Evolutionary conservation across 306 rosid species (phyloP), one percentile per base, ranked within the genome.

Genomic region (Luffa acutangula): DNA sequence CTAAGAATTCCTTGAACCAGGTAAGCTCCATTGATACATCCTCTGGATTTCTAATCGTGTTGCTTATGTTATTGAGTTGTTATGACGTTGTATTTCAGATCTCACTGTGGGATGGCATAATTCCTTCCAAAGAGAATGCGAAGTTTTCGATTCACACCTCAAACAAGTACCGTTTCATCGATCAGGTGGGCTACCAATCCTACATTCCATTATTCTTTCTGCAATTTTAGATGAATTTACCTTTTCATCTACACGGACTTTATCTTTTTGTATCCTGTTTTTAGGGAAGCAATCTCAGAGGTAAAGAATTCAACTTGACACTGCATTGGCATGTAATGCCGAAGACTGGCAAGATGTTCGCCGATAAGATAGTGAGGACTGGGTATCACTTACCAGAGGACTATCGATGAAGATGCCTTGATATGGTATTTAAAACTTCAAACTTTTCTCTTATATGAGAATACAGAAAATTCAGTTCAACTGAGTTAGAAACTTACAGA

Each of bases 301-400:
- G 93, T 20, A 91, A 89, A 83, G 92, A 85, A 43, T 89, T 84
- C 81, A 91, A 89, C 86, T 72, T 91, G 84, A 88, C 92, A 49
- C 37, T 91, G 87, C 97, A 91, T 82, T 91, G 97, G 93, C 93
- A 91, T 83, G 87, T 87, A 43, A 89, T 91, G 93, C 97, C 97
- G 25, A 89, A 89, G 85, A 88, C 92, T 20, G 93, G 97, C 63
- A 91, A 89, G 87, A 89, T 91, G 92, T 85, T 66, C 53, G 92
- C 83, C 0, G 90, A 88, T 83, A 89, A 88, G 86, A 83, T 88
- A 76, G 92, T 88, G 74, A 78, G 89, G 80, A 71, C 89, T 6
- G 90, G 91, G 60, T 89, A 89, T 76, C 80, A 82, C 62, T 85
- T 91, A 83, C 93, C 93, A 0, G 71, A 34, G 79, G 92, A 89